phyloP scores from a whole-genome alignment of 306 rosid genomes.

The Corylus heterophylla region DNA sequence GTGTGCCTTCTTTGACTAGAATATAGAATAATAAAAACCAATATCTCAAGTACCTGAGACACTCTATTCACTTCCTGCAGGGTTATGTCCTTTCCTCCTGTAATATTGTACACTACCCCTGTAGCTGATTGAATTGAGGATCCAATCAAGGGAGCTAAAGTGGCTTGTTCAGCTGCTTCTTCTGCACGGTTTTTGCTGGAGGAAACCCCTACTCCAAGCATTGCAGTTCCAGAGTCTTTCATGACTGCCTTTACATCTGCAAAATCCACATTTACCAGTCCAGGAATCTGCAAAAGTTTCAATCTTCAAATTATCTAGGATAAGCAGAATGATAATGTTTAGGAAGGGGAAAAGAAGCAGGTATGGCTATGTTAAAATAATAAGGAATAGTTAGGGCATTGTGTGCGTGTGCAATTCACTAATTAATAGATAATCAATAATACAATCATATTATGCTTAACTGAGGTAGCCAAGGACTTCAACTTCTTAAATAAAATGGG shows the following conservation, averaged over 20 bases:
- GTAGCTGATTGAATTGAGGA: conserved; percentile 98
- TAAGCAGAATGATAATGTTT: conserved; percentile 4
- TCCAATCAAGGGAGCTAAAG: conserved; percentile 95
- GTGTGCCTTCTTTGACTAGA: neutral
- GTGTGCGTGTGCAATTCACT: neutral
- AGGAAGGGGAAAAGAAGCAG: neutral
- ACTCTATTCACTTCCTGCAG: conserved; percentile 97
- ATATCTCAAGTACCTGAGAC: conserved; percentile 69
- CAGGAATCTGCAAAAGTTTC: conserved; percentile 74
- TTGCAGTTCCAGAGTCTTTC: conserved; percentile 99
- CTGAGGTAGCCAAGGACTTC: neutral
- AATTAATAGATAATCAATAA: neutral
- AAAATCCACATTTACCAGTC: conserved; percentile 98
- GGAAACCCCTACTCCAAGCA: conserved; percentile 99
- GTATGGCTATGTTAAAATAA: neutral
- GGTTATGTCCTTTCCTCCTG: conserved; percentile 98
- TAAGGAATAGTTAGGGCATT: conserved; percentile 1
- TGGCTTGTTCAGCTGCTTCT: conserved; percentile 99
- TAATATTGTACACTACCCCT: conserved; percentile 94
- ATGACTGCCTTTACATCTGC: conserved; percentile 99
- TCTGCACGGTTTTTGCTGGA: conserved; percentile 98
- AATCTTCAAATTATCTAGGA: conserved; percentile 12
- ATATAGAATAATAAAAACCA: neutral
- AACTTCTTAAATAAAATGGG: neutral
- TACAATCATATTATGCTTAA: neutral